Conservation (phyloP, 1,284 basidiomycete genomes). For the Cerrena zonata region DNA sequence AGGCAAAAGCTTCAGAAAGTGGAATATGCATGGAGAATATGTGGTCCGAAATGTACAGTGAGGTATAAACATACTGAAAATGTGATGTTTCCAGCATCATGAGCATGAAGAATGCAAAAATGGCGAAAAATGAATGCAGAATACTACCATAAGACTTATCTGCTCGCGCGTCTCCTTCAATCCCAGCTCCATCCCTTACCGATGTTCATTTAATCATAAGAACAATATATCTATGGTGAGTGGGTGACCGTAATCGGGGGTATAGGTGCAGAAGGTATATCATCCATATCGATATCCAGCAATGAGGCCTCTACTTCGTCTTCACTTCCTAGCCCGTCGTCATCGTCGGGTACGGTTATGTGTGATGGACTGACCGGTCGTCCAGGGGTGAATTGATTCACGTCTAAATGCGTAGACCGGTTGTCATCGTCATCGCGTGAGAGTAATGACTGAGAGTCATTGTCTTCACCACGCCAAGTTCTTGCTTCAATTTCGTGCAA, state of each 20-base stretch:
- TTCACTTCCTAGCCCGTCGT: slow-evolving; percentile 21
- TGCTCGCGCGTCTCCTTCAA: too few relatives aligned
- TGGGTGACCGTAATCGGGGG: slow-evolving; percentile 40
- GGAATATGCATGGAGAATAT: not conserved
- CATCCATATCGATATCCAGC: slow-evolving; percentile 4
- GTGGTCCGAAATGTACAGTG: not conserved
- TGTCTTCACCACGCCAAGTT: slow-evolving; percentile 43
- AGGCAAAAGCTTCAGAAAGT: too few relatives aligned
- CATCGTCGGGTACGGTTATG: slow-evolving; percentile 30
- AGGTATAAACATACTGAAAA: not conserved
- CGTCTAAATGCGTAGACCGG: slow-evolving; percentile 12
- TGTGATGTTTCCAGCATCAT: not conserved
- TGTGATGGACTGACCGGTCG: slow-evolving; percentile 29
- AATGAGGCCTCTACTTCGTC: slow-evolving; percentile 21
- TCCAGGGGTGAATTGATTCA: slow-evolving; percentile 12
- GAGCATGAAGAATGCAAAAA: not conserved
- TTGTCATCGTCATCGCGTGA: slow-evolving; percentile 18
- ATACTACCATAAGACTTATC: too few relatives aligned
- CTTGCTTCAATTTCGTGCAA: slow-evolving; percentile 64
- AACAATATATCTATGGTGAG: slow-evolving; percentile 22
- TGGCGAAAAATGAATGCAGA: not conserved
- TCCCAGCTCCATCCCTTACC: too few relatives aligned
- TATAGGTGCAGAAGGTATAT: slow-evolving; percentile 16
- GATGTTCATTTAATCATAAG: too few relatives aligned
- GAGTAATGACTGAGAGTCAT: slow-evolving; percentile 20